phyloP scores from a whole-genome alignment of 2,329 filamentous ascomycete genomes.

The Alternaria infectoria region DNA sequence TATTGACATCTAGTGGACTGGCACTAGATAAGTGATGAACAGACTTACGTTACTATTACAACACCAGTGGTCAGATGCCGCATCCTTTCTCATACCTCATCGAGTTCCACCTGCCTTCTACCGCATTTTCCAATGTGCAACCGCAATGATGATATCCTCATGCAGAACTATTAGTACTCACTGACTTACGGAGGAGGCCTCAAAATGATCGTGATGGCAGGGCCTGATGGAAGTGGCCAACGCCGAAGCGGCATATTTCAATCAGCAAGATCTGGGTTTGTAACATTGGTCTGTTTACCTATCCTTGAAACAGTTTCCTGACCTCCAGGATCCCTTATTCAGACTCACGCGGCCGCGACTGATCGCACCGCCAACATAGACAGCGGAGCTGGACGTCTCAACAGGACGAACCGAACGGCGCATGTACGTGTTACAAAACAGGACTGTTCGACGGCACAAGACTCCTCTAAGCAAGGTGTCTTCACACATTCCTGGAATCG shows the following conservation, averaged over 20 bases:
- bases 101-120: not conserved
- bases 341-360: not conserved
- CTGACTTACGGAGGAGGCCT: not conserved
- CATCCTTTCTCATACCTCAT: not conserved
- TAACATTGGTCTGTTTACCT: rapidly evolving
- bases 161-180: rapidly evolving
- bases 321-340: rapidly evolving
- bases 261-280: not conserved
- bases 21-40: too few species aligned
- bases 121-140: not conserved
- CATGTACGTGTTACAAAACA: not conserved
- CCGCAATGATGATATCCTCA: not conserved
- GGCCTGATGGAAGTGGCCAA: not conserved
- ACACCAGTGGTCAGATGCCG: not conserved
- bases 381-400: not conserved
- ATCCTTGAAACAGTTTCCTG: not conserved
- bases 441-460: not conserved
- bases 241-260: not conserved
- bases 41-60: too few species aligned
- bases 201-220: not conserved
- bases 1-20: too few species aligned
- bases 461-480: not conserved
- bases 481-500: not conserved
- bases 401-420: not conserved
- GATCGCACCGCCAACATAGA: rapidly evolving